These are phyloP conservation scores for Colletotrichum costaricense DNA, from an alignment of 2,329 filamentous ascomycete genomes.

Conservation along the genomic window DNA sequence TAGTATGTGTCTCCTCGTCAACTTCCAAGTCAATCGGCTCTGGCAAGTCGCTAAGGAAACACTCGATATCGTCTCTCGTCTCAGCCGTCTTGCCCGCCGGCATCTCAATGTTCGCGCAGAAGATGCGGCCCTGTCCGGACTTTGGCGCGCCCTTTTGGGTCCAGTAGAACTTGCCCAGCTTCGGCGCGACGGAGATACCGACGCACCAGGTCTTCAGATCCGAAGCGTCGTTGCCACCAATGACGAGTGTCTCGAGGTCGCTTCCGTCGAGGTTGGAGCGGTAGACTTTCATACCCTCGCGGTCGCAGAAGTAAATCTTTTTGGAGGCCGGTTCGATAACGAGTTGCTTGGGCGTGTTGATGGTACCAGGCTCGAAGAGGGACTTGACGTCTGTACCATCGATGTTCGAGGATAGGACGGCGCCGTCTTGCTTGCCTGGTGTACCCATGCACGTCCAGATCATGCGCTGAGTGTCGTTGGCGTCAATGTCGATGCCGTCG, in stretches of 20 bases:
- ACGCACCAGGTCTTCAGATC: slow-evolving; percentile 63
- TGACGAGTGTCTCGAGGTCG: slow-evolving; percentile 52
- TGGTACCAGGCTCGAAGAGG: slow-evolving; percentile 54
- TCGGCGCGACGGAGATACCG: slow-evolving; percentile 60
- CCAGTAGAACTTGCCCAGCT: slow-evolving; percentile 65
- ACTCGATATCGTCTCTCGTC: slow-evolving; percentile 53
- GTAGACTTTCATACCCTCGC: slow-evolving; percentile 55
- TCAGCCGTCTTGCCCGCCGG: slow-evolving; percentile 46
- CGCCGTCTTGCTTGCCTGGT: slow-evolving; percentile 52
- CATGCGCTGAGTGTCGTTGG: slow-evolving; percentile 44
- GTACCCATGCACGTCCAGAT: slow-evolving; percentile 64
- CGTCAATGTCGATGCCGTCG: slow-evolving; percentile 56
- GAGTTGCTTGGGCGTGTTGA: slow-evolving; percentile 64
- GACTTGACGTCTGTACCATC: slow-evolving; percentile 58
- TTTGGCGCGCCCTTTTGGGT: slow-evolving; percentile 69
- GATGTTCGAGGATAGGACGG: slow-evolving; percentile 56
- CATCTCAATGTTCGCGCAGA: slow-evolving; percentile 57
- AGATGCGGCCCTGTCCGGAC: slow-evolving; percentile 61
- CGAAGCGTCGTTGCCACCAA: slow-evolving; percentile 44
- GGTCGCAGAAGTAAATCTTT: slow-evolving; percentile 56
- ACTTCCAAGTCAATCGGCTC: slow-evolving; percentile 70
- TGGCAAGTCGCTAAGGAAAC: slow-evolving; percentile 56
- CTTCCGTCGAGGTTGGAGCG: slow-evolving; percentile 53
- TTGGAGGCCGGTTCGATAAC: slow-evolving; percentile 41
- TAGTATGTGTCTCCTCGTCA: slow-evolving; percentile 53